phyloP scores from a whole-genome alignment of 2,329 filamentous ascomycete species.

The Stachybotrys elegans region DNA sequence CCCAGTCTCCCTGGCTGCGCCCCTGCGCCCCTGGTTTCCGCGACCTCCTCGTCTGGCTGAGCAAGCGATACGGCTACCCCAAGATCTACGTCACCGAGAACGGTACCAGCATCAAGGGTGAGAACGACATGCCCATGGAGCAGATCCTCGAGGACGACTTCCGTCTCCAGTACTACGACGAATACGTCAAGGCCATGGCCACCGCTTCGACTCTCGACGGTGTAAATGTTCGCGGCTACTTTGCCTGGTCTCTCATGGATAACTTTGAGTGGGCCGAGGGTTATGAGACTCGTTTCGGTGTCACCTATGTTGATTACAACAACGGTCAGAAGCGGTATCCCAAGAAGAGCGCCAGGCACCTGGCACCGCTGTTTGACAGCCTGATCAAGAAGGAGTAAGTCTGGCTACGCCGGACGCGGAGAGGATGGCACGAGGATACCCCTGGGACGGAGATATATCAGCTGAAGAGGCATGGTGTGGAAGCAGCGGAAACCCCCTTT shows the following conservation, averaged over 20 bases:
- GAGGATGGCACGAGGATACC: slow-evolving; percentile 3
- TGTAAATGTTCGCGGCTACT: slow-evolving; percentile 74
- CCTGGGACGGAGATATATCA: no score
- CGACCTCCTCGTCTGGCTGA: slow-evolving; percentile 71
- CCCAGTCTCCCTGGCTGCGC: slow-evolving; percentile 75
- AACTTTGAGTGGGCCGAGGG: slow-evolving; percentile 94
- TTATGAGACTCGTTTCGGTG: slow-evolving; percentile 80
- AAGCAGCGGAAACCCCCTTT: no score
- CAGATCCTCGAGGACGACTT: slow-evolving; percentile 77
- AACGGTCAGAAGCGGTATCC: slow-evolving; percentile 73
- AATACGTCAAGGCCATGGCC: slow-evolving; percentile 73
- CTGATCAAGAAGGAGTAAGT: slow-evolving; percentile 58
- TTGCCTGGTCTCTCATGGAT: slow-evolving; percentile 86
- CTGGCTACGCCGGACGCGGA: not conserved
- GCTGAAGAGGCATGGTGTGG: no score
- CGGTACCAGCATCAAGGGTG: slow-evolving; percentile 76
- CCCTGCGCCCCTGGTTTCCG: slow-evolving; percentile 73
- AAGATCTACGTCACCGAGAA: slow-evolving; percentile 88
- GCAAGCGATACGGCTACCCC: slow-evolving; percentile 68
- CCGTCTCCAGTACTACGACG: slow-evolving; percentile 71
- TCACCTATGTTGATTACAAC: slow-evolving; percentile 77
- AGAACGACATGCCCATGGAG: slow-evolving; percentile 68
- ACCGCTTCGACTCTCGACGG: slow-evolving; percentile 66
- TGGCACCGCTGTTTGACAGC: slow-evolving; percentile 66
- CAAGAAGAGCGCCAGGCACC: slow-evolving; percentile 75